Evolutionary conservation across 2,329 filamentous ascomycete genomes (phyloP), one percentile per base, ranked within the genome.

Genomic region (Stachybotrys echinatus): DNA sequence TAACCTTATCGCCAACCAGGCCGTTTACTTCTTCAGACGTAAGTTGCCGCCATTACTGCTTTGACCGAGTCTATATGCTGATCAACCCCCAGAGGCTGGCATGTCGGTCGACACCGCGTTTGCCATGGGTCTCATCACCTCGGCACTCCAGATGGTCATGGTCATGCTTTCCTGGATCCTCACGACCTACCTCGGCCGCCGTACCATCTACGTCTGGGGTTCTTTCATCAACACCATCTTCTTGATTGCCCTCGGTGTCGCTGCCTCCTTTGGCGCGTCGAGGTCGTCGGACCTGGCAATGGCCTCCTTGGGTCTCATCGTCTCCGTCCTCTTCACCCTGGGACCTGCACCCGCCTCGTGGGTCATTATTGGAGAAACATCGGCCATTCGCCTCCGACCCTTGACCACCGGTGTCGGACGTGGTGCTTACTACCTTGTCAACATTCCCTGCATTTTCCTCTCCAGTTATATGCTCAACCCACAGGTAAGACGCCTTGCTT

Each of bases 81-180:
- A 61, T 7, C 14, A 18, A n/a, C 31, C 3, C 27, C 1, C 63
- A 83, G 80, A 85, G 74, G 84, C 84, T 49, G 81, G 82, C 48
- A 77, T 87, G 56, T 51, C 52, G 2, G 65, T 62, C 4, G 68
- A 83, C 56, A 74, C 70, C 23, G 77, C 83, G 4, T 86, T 86
- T 60, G 76, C 75, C 37, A 71, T 86, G 17, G 79, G 79, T 64
- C 76, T 87, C 23, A 85, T 85, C 65, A 85, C 78, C 47, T 85
- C 83, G 0, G 79, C 74, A 45, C 80, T 87, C 2, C 80, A 84
- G 61, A 71, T 66, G 65, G 65, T 87, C 62, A 74, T 83, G 52
- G 80, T 84, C 63, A 84, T 84, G 76, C 70, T 83, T 40, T 87
- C 83, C 51, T 87, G 84, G 84, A 67, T 85, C 50, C 75, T 87